Evolutionary conservation across 148 eudicot genomes (phyloP).

Genomic region (Drosera capensis): DNA sequence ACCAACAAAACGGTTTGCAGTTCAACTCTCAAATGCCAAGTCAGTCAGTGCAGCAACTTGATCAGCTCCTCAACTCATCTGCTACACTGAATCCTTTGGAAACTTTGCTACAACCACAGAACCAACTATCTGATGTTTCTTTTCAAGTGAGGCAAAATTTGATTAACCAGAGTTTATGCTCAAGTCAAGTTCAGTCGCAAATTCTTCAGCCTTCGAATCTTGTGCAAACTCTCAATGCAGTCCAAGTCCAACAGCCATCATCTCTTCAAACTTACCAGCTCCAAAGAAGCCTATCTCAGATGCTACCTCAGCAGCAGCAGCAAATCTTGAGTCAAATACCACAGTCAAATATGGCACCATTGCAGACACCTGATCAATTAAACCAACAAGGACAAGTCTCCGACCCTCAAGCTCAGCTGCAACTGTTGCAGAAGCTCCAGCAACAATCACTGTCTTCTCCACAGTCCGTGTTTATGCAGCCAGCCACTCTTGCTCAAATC

Average conservation of each 20-base stretch:
- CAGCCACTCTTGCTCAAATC: constrained; percentile 22
- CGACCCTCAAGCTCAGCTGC: constrained; percentile 54
- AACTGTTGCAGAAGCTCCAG: constrained; percentile 59
- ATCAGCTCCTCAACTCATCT: constrained; percentile 53
- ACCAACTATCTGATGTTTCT: constrained; percentile 36
- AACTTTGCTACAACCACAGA: constrained; percentile 34
- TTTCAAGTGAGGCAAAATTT: constrained; percentile 40
- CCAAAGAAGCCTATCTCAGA: constrained; percentile 34
- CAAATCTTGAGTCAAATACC: constrained; percentile 31
- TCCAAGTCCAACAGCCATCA: constrained; percentile 42
- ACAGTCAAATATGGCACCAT: constrained; percentile 26
- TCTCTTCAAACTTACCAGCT: constrained; percentile 41
- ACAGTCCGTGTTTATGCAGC: constrained; percentile 36
- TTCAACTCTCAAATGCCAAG: constrained; percentile 29
- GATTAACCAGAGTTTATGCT: constrained; percentile 27
- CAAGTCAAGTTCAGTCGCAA: constrained; percentile 44
- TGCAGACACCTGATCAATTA: constrained; percentile 34
- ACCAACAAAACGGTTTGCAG: constrained; percentile 48
- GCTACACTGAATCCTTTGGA: constrained; percentile 22
- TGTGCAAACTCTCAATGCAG: constrained; percentile 29
- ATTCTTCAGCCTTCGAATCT: constrained; percentile 24
- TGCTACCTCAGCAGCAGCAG: constrained; percentile 26
- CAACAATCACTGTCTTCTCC: constrained; percentile 50
- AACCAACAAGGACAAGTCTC: constrained; percentile 39
- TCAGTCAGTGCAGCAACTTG: constrained; percentile 39